A percentile compares a stretch with the other conserved stretches of the same genome.
phyloP scores from a whole-genome alignment of 148 eudicot genomes.

The Spergularia marina region DNA sequence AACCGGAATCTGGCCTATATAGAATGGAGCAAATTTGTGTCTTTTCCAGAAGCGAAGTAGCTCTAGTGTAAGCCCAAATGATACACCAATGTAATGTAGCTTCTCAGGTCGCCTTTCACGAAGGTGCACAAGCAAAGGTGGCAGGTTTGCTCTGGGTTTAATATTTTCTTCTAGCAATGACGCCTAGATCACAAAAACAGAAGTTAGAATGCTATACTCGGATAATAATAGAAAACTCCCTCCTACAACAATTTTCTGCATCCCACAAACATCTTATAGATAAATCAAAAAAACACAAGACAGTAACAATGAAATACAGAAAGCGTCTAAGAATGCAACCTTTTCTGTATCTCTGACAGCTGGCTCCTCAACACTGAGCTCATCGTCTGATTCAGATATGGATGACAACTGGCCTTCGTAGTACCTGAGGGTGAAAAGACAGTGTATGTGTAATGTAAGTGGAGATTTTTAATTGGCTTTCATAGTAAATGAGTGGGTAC shows the following conservation, averaged over 20 bases:
- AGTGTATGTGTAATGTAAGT: conserved; percentile 10
- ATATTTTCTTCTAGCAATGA: conserved; percentile 84
- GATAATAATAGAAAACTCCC: not conserved
- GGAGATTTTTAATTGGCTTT: no score
- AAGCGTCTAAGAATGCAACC: conserved; percentile 28
- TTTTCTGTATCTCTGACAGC: conserved; percentile 65
- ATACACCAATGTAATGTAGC: conserved; percentile 88
- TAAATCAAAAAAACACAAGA: no score
- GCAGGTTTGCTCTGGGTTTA: conserved; percentile 78
- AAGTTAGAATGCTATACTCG: not conserved
- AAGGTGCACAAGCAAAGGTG: conserved; percentile 81
- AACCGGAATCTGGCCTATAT: conserved; percentile 72
- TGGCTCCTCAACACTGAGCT: conserved; percentile 39
- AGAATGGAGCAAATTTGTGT: conserved; percentile 92
- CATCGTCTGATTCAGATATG: conserved; percentile 64
- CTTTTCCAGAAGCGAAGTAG: conserved; percentile 92
- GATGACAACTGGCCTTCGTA: conserved; percentile 80
- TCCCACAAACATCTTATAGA: no score
- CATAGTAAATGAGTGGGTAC: no score
- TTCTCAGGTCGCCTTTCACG: conserved; percentile 85
- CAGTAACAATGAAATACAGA: no score
- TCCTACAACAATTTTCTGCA: not conserved
- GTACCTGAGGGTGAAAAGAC: conserved; percentile 47
- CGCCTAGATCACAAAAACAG: conserved; percentile 41
- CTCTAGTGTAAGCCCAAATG: conserved; percentile 93